Base-by-base conservation (phyloP, 2,329 filamentous ascomycete genomes). In the Macrophomina phaseolina region DNA sequence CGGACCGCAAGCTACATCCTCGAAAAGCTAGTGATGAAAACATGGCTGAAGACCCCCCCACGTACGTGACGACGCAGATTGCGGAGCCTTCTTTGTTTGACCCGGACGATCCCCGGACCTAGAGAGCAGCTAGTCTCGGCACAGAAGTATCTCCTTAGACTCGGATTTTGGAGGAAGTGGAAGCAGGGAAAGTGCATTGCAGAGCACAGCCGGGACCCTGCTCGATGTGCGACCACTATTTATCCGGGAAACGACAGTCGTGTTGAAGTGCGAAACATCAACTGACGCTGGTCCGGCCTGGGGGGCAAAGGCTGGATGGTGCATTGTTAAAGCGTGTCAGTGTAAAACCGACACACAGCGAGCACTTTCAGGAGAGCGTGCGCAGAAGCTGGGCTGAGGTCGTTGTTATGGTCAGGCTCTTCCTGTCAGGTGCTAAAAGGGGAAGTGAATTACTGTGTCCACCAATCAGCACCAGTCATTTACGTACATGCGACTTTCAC, bases 41-140 rank as follows among this genome's bases (percentile, higher is more conserved):
- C 11, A n/a, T 12, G n/a, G 12, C 9, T 46, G 55, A 23, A 38
- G 28, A 23, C 56, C 11, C 40, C 56, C 40, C 56, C 40, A 46
- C 56, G 56, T 61, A 61, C 36, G 18, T 38, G 55, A 38, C 55
- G 38, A 16, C 5, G 36, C 14, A 14, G 28, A 30, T 28, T 16
- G 58, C 49, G 45, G 58, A 48, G 58, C 46, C 34, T 32, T 32
- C 16, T 36, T 48, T 14, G n/a, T 38, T 28, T 8, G 45, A 28
- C 58, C 58, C 58, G 49, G 58, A 62, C 58, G 58, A 62, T 62
- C 58, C 8, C 56, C 58, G 58, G 58, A 12, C 30, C 49, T 62
- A 49, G 58, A 38, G 32, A 49, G 58, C 58, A n/a, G 58, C 58
- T 62, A 62, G 58, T 49, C 58, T 49, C 30, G 30, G 58, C 32